Evolutionary conservation across 2,329 filamentous ascomycete genomes (phyloP).

Genomic region (Aspergillus calidoustus): DNA sequence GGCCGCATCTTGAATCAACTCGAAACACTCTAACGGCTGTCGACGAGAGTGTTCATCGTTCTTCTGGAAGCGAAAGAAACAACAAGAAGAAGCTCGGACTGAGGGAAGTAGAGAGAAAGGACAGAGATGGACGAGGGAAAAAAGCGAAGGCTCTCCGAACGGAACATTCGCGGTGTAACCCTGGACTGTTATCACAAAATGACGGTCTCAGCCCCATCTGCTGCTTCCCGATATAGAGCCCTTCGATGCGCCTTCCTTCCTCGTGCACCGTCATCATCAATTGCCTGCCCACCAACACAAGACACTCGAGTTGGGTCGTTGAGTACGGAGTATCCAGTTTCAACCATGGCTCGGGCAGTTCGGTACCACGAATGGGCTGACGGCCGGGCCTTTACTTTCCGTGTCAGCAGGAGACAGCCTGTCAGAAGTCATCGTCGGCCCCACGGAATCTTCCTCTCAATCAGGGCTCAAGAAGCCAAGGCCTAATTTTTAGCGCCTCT

Average conservation of each 20-base stretch:
- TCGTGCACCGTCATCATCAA: not conserved
- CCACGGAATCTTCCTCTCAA: slow-evolving; percentile 24
- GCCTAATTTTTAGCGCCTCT: slow-evolving; percentile 23
- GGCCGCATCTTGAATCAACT: slow-evolving; percentile 41
- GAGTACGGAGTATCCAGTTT: slow-evolving; percentile 10
- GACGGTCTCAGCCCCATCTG: slow-evolving; percentile 16
- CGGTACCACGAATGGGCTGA: slow-evolving; percentile 19
- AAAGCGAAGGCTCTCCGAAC: not conserved
- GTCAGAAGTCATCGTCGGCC: slow-evolving; percentile 18
- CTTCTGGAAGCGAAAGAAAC: not conserved
- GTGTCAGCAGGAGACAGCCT: slow-evolving; percentile 16
- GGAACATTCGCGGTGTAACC: slow-evolving; percentile 25
- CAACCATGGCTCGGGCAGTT: slow-evolving; percentile 14
- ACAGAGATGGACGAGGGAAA: not conserved
- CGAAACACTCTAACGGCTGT: slow-evolving; percentile 47
- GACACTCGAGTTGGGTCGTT: slow-evolving; percentile 7
- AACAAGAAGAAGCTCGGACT: slow-evolving; percentile 1
- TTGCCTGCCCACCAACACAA: not conserved
- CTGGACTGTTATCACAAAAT: slow-evolving; percentile 19
- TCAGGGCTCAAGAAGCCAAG: slow-evolving; percentile 13
- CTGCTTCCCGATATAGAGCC: slow-evolving; percentile 20
- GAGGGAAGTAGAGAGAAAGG: not conserved
- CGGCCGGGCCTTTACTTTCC: slow-evolving; percentile 15
- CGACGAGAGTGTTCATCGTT: slow-evolving; percentile 25
- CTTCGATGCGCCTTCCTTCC: not conserved